phyloP scores from a whole-genome alignment of 2,329 filamentous ascomycete species.

The Xylariaceae sp. region DNA sequence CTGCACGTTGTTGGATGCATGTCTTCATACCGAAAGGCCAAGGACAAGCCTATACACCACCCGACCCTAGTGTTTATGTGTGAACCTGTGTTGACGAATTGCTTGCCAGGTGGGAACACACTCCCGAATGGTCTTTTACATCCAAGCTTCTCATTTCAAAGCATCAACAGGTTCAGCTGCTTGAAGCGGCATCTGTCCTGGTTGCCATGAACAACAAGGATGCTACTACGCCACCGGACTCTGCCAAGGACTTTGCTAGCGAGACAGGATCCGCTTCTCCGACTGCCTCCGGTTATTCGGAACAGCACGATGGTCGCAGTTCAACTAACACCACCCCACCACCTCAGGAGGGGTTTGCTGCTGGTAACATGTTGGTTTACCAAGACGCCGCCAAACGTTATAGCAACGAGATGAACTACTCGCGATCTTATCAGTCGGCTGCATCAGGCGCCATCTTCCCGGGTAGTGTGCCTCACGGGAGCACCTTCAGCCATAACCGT shows the following conservation, averaged over 20 bases:
- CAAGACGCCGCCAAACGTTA: slow-evolving; percentile 51
- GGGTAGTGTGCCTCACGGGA: slow-evolving; percentile 46
- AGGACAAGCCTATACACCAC: slow-evolving; percentile 28
- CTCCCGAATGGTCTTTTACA: slow-evolving; percentile 93
- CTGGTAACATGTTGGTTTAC: slow-evolving; percentile 44
- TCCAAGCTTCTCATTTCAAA: slow-evolving; percentile 98
- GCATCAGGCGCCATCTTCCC: slow-evolving; percentile 49
- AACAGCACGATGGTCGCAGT: slow-evolving; percentile 69
- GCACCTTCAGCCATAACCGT: slow-evolving; percentile 55
- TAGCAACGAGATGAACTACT: slow-evolving; percentile 54
- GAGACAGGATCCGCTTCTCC: slow-evolving; percentile 80
- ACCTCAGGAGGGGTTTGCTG: slow-evolving; percentile 62
- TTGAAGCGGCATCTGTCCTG: slow-evolving; percentile 94
- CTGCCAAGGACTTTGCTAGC: slow-evolving; percentile 63
- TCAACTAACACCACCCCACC: slow-evolving; percentile 92
- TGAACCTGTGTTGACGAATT: slow-evolving; percentile 34
- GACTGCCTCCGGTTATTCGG: slow-evolving; percentile 73
- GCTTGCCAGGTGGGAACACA: slow-evolving; percentile 90
- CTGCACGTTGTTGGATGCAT: slow-evolving; percentile 25
- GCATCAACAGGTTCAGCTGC: slow-evolving; percentile 96
- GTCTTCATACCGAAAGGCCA: slow-evolving; percentile 24
- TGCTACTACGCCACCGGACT: slow-evolving; percentile 56
- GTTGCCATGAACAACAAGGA: slow-evolving; percentile 72
- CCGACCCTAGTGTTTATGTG: slow-evolving; percentile 25
- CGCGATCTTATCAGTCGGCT: slow-evolving; percentile 75